These are phyloP conservation scores for Guyanaporus albipodus DNA, from an alignment of 768 basidiomycete species.

Conservation along the genomic window DNA sequence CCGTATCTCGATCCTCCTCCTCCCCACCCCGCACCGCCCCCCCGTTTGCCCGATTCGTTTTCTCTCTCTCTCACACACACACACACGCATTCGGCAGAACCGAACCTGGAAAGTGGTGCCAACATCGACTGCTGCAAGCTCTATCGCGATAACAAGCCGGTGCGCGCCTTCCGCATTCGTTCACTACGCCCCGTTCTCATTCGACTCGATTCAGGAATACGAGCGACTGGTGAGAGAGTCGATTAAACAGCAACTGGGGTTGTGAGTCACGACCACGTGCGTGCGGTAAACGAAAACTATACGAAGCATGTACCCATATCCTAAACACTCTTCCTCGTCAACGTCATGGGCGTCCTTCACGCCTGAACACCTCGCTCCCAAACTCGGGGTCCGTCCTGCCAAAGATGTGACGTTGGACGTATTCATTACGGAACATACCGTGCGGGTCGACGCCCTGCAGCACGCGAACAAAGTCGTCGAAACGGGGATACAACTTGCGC, in stretches of 20 bases:
- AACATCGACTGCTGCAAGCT: constrained; percentile 98
- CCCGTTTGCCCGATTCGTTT: too few relatives aligned
- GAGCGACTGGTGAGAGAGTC: constrained; percentile 80
- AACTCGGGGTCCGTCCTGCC: constrained; percentile 45
- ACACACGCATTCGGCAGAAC: constrained; percentile 49
- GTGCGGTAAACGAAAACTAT: constrained; percentile 16
- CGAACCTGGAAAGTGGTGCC: constrained; percentile 95
- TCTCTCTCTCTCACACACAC: too few relatives aligned
- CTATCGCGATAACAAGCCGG: constrained; percentile 79
- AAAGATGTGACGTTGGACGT: constrained; percentile 83
- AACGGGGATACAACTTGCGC: constrained; percentile 70
- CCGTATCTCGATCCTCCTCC: too few relatives aligned
- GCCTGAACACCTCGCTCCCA: constrained; percentile 47
- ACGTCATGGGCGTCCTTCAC: constrained; percentile 9
- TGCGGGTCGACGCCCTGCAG: constrained; percentile 66
- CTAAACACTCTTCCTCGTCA: too few relatives aligned
- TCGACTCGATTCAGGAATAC: constrained; percentile 57
- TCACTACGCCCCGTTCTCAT: not conserved
- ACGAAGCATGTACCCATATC: constrained; percentile 10
- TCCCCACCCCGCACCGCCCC: not conserved
- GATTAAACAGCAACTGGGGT: constrained; percentile 81
- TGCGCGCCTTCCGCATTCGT: constrained; percentile 19
- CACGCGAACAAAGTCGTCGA: constrained; percentile 70
- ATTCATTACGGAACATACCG: constrained; percentile 83
- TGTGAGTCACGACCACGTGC: constrained; percentile 37